phyloP scores from a whole-genome alignment of 306 rosid genomes.

The Delonix regia region DNA sequence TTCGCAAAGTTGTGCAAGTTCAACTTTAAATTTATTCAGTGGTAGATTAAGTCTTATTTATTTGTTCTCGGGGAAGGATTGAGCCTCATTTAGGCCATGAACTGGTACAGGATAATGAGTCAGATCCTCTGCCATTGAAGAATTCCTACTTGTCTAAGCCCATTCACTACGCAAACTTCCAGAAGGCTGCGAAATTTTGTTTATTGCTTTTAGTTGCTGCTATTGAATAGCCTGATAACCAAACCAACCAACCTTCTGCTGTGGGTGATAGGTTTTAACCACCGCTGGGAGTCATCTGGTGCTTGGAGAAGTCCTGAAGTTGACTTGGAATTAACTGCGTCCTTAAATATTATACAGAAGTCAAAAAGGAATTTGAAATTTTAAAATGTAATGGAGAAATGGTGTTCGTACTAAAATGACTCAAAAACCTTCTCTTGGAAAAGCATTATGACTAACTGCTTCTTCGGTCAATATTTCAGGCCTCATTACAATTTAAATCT shows the following conservation, averaged over 20 bases:
- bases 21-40: not conserved
- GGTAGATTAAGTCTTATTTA: slow-evolving; percentile 24
- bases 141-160: slow-evolving; percentile 4
- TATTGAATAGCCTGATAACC: not conserved
- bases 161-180: not conserved
- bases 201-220: slow-evolving; percentile 6
- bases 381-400: not conserved
- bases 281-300: not conserved
- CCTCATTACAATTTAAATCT: slow-evolving; percentile 91
- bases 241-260: not conserved
- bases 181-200: not conserved
- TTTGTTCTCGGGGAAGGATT: not conserved
- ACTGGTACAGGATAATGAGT: not conserved
- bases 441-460: slow-evolving; percentile 31
- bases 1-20: not conserved
- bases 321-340: not conserved
- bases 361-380: slow-evolving; percentile 14
- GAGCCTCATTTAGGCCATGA: not conserved
- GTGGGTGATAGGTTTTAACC: not conserved
- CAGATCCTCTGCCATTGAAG: not conserved
- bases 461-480: slow-evolving; percentile 60
- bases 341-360: not conserved
- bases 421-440: slow-evolving; percentile 24
- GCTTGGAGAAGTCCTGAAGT: not conserved
- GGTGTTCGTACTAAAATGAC: slow-evolving; percentile 6